Percentiles rank a stretch among this genome's conserved stretches.
Conservation (phyloP, 148 eudicot species). For the Camellia lanceoleosa region DNA sequence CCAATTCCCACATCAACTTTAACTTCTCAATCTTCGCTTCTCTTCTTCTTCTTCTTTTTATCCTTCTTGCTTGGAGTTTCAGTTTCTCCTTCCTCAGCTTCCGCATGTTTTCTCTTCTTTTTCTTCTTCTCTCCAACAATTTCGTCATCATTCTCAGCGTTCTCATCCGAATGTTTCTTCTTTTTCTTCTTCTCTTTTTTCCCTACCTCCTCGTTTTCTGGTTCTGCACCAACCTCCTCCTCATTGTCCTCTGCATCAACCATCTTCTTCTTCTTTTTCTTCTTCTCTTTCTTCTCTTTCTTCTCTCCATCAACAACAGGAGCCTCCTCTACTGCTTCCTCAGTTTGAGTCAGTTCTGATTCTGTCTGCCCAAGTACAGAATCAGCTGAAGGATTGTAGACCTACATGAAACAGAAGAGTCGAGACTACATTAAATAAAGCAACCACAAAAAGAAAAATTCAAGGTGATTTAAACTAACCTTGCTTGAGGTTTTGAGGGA, state of each 20-base stretch:
- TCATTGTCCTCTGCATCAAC: slow-evolving; percentile 30
- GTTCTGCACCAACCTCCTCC: slow-evolving; percentile 32
- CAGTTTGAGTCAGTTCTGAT: background rate
- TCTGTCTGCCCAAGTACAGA: slow-evolving; percentile 47
- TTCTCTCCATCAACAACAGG: slow-evolving; percentile 27
- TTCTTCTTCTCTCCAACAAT: slow-evolving; percentile 45
- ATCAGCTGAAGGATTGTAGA: slow-evolving; percentile 89
- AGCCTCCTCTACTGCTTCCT: slow-evolving; percentile 27
- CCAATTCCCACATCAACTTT: slow-evolving; percentile 1
- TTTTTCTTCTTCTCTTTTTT: slow-evolving; percentile 53
- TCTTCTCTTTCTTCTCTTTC: slow-evolving; percentile 35
- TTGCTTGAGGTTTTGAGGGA: too few relatives aligned
- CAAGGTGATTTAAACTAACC: too few relatives aligned
- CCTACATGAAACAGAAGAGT: slow-evolving; percentile 35
- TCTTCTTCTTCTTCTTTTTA: slow-evolving; percentile 82
- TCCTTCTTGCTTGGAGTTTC: slow-evolving; percentile 57
- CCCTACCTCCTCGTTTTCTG: slow-evolving; percentile 23
- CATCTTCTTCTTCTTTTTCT: slow-evolving; percentile 45
- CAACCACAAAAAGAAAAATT: background rate
- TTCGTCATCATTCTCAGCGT: slow-evolving; percentile 31
- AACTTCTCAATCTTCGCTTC: slow-evolving; percentile 47
- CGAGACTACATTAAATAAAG: background rate
- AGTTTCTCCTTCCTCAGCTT: slow-evolving; percentile 42
- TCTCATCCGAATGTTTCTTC: slow-evolving; percentile 44
- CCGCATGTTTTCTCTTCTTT: slow-evolving; percentile 80